phyloP scores from a whole-genome alignment of 495 filamentous ascomycete genomes.

The Chaetomidium leptoderma region DNA sequence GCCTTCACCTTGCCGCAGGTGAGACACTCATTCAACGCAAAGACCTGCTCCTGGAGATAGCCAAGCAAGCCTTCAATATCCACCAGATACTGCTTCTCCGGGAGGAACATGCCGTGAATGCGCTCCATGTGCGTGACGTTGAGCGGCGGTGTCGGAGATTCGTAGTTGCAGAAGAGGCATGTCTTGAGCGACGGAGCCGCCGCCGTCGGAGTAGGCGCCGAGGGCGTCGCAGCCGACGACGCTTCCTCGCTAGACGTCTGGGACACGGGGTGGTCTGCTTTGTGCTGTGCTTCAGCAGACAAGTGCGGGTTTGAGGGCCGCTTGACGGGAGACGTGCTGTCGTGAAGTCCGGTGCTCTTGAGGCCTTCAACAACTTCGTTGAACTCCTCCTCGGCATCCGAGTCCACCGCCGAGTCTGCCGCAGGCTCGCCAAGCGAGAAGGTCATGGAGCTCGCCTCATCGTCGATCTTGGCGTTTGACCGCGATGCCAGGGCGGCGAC shows the following conservation, averaged over 20 bases:
- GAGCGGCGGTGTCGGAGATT: slow-evolving; percentile 63
- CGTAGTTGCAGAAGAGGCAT: slow-evolving; percentile 88
- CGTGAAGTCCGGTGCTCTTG: slow-evolving; percentile 65
- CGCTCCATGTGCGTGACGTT: slow-evolving; percentile 87
- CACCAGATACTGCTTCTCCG: slow-evolving; percentile 74
- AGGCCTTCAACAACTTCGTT: slow-evolving; percentile 72
- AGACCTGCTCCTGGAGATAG: slow-evolving; percentile 68
- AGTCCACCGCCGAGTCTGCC: slow-evolving; percentile 48
- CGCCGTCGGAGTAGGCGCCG: slow-evolving; percentile 23
- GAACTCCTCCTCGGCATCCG: slow-evolving; percentile 69
- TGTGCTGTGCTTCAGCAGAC: slow-evolving; percentile 45
- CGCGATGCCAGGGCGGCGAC: slow-evolving; percentile 38
- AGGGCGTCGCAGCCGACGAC: slow-evolving; percentile 36
- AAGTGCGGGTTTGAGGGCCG: slow-evolving; percentile 55
- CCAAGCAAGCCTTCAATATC: slow-evolving; percentile 75
- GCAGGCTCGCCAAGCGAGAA: slow-evolving; percentile 82
- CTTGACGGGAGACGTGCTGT: slow-evolving; percentile 51
- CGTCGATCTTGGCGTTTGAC: slow-evolving; percentile 40
- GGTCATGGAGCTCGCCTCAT: slow-evolving; percentile 79
- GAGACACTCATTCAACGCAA: slow-evolving; percentile 68
- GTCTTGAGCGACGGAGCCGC: slow-evolving; percentile 50
- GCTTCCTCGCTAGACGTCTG: slow-evolving; percentile 30
- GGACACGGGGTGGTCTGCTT: slow-evolving; percentile 36
- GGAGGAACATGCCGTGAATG: slow-evolving; percentile 93
- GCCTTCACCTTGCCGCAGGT: slow-evolving; percentile 76